These are phyloP conservation scores for Leccinum pallidistipes DNA, from an alignment of 1,284 basidiomycete genomes.

Conservation along the genomic window DNA sequence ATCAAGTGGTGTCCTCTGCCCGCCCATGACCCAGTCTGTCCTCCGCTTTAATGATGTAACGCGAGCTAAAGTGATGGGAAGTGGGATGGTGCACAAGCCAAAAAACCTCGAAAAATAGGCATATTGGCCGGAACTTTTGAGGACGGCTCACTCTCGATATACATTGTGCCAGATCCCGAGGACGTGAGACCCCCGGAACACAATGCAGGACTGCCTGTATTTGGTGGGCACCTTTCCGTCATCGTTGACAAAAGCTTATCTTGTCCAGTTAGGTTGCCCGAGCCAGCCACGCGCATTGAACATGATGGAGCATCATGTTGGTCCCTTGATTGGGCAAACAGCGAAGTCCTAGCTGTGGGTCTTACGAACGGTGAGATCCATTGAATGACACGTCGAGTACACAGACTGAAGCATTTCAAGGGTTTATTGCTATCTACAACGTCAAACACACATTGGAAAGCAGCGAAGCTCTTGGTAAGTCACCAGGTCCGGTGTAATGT, in stretches of 20 bases:
- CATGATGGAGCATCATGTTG: constrained; percentile 71
- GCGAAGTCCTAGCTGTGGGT: constrained; percentile 74
- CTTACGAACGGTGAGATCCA: constrained; percentile 69
- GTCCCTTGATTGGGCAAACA: constrained; percentile 86
- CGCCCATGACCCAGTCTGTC: constrained; percentile 53
- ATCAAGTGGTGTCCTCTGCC: constrained; percentile 90
- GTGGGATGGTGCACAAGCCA: constrained; percentile 15
- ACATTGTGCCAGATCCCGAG: constrained; percentile 74
- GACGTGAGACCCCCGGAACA: constrained; percentile 39
- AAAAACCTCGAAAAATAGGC: constrained; percentile 66
- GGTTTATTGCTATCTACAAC: constrained; percentile 75
- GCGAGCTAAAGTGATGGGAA: constrained; percentile 13
- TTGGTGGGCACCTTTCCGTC: constrained; percentile 33
- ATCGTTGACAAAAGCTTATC: neutral
- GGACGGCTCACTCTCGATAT: constrained; percentile 79
- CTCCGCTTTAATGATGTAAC: neutral
- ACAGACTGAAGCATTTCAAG: constrained; percentile 40
- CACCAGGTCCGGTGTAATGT: neutral
- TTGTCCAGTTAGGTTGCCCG: constrained; percentile 52
- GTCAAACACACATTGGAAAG: constrained; percentile 52
- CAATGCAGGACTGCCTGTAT: constrained; percentile 38
- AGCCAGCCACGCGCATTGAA: constrained; percentile 69
- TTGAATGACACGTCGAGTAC: neutral
- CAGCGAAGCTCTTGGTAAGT: constrained; percentile 30
- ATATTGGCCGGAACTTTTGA: constrained; percentile 80